Base-by-base conservation (phyloP, 2,329 filamentous ascomycete species). In the Saccharata proteae region DNA sequence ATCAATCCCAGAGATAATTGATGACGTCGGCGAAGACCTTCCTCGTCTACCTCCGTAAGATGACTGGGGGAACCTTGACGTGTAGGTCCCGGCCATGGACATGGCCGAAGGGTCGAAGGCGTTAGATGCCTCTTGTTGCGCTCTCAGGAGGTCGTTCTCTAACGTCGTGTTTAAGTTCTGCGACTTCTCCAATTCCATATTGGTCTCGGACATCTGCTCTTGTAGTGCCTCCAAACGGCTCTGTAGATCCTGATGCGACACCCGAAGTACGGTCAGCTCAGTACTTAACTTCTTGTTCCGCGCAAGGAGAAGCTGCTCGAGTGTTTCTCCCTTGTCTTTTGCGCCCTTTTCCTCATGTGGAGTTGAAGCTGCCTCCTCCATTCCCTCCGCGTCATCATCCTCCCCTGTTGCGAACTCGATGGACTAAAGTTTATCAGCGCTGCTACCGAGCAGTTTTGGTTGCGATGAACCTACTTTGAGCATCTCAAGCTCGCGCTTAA, bases 1-100 rank as follows among this genome's bases (percentile, higher is more conserved):
- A 36, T 93, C 82, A 49, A 94, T 85, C n/a, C 90, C 90, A 38
- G 86, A 94, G 46, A 98, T 96, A 46, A 98, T 96, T 13, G 88
- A 96, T 4, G 88, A 96, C 1, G 90, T 96, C 0, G 90, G 92
- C 3, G 90, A 96, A 11, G 80, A 72, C 23, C 78, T 72, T 17
- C 80, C 74, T 45, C 75, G 73, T 29, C 80, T 71, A 5, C 48
- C 67, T 11, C 51, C 50, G 36, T 61, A 65, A 3, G 62, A 60
- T 9, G 80, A 76, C 43, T 74, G 76, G 2, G 80, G 77, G 47
- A 85, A 81, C 29, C 80, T 74, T 14, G 80, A 88, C 30, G 77
- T 73, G 52, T 93, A 92, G 3, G 88, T 96, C 22, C 85, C 86
- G 2, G 88, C 86, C 23, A 94, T 81, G 2, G 88, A 96, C 52